Evolutionary conservation across 2,329 filamentous ascomycete genomes (phyloP).

Genomic region (Cladosporium cucumerinum): DNA sequence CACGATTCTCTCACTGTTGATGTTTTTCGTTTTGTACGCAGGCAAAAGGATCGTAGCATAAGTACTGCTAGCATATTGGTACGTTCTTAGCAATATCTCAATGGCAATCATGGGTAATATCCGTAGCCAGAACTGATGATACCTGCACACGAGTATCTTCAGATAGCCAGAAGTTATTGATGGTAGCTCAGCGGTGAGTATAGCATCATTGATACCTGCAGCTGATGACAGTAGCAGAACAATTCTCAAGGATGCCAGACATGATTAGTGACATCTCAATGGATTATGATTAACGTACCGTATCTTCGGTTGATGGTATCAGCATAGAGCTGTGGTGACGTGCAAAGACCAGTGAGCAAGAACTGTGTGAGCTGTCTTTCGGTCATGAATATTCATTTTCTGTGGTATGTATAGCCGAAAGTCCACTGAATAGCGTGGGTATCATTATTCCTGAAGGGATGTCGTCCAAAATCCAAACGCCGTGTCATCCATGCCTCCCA

Average conservation of each 20-base stretch:
- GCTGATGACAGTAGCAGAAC: neutral
- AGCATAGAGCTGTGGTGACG: neutral
- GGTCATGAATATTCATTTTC: slow-evolving; percentile 2
- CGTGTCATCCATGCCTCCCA: neutral
- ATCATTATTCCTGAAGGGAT: slow-evolving; percentile 3
- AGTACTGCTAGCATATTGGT: no score
- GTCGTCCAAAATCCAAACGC: slow-evolving; percentile 2
- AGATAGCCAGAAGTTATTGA: neutral
- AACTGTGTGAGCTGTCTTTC: neutral
- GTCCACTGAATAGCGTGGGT: slow-evolving; percentile 7
- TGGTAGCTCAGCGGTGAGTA: neutral
- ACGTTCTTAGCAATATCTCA: neutral
- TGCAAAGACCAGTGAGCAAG: neutral
- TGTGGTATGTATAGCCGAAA: slow-evolving; percentile 8
- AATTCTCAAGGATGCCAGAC: neutral
- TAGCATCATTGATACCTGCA: neutral
- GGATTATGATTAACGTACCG: neutral
- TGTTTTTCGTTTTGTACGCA: neutral
- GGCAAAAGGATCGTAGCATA: no score
- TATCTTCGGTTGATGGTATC: neutral
- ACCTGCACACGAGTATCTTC: neutral
- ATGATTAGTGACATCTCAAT: neutral
- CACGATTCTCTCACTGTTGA: neutral
- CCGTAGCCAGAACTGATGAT: neutral
- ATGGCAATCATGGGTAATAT: neutral